Conservation (phyloP, 306 rosid genomes). For the Rosa multiflora region DNA sequence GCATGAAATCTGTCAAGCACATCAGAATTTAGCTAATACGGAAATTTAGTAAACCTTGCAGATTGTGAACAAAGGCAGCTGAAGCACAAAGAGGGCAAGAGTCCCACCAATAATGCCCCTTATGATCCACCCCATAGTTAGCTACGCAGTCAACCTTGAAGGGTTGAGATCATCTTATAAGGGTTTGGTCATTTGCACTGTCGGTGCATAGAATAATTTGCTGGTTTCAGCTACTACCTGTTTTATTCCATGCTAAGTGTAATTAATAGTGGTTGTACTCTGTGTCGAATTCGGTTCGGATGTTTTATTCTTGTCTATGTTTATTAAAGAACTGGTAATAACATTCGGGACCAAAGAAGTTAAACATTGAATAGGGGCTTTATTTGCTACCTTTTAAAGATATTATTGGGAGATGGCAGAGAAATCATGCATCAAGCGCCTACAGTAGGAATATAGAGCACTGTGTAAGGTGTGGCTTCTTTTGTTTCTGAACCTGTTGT, state of each 20-base stretch:
- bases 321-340: constrained; percentile 27
- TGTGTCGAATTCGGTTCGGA: not conserved
- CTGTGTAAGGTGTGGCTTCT: no score
- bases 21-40: no score
- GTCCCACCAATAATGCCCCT: no score
- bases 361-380: constrained; percentile 9
- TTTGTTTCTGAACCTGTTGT: constrained; percentile 19
- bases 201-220: no score
- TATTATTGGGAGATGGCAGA: constrained; percentile 69
- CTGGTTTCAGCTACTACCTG: not conserved
- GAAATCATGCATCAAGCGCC: constrained; percentile 85
- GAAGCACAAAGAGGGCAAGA: no score
- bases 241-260: not conserved
- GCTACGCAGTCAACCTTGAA: no score
- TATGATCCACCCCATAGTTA: no score
- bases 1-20: no score
- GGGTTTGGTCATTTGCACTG: no score
- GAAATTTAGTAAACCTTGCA: no score
- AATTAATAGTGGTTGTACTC: not conserved
- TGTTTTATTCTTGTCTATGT: not conserved
- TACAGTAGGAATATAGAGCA: constrained; percentile 97
- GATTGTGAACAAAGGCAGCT: no score
- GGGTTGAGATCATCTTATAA: no score
- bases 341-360: not conserved
- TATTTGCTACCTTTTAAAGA: constrained; percentile 20